These are phyloP conservation scores for Phytophthora kernoviae DNA, from an alignment of 352 stramenopile genomes.

Conservation along the genomic window DNA sequence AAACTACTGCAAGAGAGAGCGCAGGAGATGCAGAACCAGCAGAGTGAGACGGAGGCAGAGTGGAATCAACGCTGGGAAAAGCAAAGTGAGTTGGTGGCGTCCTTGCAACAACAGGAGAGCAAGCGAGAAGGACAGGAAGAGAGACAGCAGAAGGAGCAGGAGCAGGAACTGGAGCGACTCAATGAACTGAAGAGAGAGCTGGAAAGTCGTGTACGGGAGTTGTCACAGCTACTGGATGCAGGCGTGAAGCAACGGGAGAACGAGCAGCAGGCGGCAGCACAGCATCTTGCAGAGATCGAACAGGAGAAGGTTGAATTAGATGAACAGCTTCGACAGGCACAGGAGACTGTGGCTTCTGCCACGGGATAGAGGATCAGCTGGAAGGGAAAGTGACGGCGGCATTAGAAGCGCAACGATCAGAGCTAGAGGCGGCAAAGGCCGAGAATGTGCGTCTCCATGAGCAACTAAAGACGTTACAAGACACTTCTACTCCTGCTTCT, in stretches of 20 bases:
- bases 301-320: conserved; percentile 24
- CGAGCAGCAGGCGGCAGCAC: conserved; percentile 14
- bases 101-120: conserved; percentile 1
- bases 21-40: not conserved
- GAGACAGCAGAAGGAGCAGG: conserved; percentile 34
- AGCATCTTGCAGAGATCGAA: conserved; percentile 13
- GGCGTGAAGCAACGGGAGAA: conserved; percentile 14
- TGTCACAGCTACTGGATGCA: conserved; percentile 26
- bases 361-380: conserved; percentile 4
- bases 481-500: not conserved
- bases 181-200: conserved; percentile 27
- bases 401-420: conserved; percentile 9
- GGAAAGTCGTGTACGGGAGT: conserved; percentile 25
- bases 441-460: conserved; percentile 23
- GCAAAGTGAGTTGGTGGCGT: conserved; percentile 13
- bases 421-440: conserved; percentile 15
- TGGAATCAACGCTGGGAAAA: conserved; percentile 23
- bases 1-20: conserved; percentile 11
- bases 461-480: conserved; percentile 23
- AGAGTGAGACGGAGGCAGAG: conserved; percentile 5
- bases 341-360: conserved; percentile 8
- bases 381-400: conserved; percentile 17
- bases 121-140: conserved; percentile 27
- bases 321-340: conserved; percentile 17
- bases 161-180: conserved; percentile 38